Evolutionary conservation across 2,329 filamentous ascomycete genomes (phyloP), one percentile per base, ranked within the genome.

Genomic region (Nectriaceae sp.): DNA sequence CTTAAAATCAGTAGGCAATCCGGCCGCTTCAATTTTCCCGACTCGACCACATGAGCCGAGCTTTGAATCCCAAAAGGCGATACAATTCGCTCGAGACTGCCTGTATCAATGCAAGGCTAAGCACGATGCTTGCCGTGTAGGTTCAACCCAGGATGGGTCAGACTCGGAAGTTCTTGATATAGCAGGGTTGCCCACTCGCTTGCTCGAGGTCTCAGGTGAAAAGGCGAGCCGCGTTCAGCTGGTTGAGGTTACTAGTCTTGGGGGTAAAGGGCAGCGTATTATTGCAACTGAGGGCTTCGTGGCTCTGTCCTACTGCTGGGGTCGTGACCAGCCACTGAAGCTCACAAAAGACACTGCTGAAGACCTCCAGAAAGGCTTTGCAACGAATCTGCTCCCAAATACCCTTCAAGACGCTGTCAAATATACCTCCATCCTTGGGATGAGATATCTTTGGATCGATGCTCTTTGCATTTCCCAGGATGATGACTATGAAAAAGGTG

Each of bases 391-490:
- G 16, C 8, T 36, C 16, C 33, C 33, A 19, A 19, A 15, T 10
- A 36, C 33, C 8, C 8, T 36, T 5, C 33, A 19, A 16, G 33
- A 36, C 16, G 33, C 33, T 6, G 16, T 36, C 11, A 6, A n/a
- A n/a, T 5, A 10, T 16, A n/a, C 8, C 11, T 10, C 8, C 13
- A 11, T 6, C 33, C 8, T 36, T 5, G 33, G 33, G 13, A 5
- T 36, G 13, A 43, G 36, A 20, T 43, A 43, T 29, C 20, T 43
- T 8, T 44, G 33, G 42, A 44, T 39, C 21, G 42, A 44, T 16
- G 42, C 42, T 5, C 21, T 44, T 20, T 44, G 42, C 20, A 44
- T 44, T 38, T 13, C 38, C 19, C 42, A 44, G 35, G 29, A 38
- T 5, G 21, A 38, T 21, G 24, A 20, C 16, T 24, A 43, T 21